phyloP scores from a whole-genome alignment of 1,284 basidiomycete species.

The Sphagnurus paluster region DNA sequence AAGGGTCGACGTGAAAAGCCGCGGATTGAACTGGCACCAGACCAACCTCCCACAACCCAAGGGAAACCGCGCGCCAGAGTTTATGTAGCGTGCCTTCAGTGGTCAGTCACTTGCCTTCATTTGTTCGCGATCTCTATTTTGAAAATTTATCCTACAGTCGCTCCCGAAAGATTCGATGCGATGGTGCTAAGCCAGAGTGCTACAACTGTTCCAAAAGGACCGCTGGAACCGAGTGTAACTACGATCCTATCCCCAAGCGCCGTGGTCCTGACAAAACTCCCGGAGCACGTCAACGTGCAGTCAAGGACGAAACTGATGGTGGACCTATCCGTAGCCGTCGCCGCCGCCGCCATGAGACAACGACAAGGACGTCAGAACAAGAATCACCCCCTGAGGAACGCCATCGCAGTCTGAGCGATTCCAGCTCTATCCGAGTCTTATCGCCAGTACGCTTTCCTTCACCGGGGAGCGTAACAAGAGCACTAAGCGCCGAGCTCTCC shows the following conservation, averaged over 20 bases:
- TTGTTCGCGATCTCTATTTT: slow-evolving; percentile 6
- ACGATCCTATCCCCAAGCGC: slow-evolving; percentile 70
- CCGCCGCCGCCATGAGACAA: slow-evolving; percentile 31
- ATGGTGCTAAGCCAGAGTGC: slow-evolving; percentile 74
- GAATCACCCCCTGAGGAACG: not conserved
- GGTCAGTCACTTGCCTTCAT: slow-evolving; percentile 41
- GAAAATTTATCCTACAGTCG: slow-evolving; percentile 46
- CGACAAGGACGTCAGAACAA: slow-evolving; percentile 9
- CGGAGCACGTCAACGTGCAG: slow-evolving; percentile 65
- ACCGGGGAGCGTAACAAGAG: slow-evolving; percentile 11
- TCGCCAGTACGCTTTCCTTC: slow-evolving; percentile 3
- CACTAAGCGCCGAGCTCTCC: slow-evolving; percentile 10
- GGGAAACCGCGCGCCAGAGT: slow-evolving; percentile 70
- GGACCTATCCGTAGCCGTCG: slow-evolving; percentile 32
- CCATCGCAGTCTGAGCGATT: slow-evolving; percentile 4
- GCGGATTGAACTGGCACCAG: slow-evolving; percentile 61
- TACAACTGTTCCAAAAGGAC: slow-evolving; percentile 63
- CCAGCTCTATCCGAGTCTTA: slow-evolving; percentile 2
- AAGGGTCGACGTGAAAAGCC: slow-evolving; percentile 60
- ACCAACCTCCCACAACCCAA: slow-evolving; percentile 75
- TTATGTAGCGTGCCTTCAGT: slow-evolving; percentile 77
- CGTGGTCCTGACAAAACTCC: slow-evolving; percentile 75
- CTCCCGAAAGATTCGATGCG: slow-evolving; percentile 75
- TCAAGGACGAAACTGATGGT: slow-evolving; percentile 35
- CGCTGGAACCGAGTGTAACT: slow-evolving; percentile 49